Evolutionary conservation across 2,329 filamentous ascomycete species (phyloP).

Genomic region (Pseudovirgaria hyperparasitica): DNA sequence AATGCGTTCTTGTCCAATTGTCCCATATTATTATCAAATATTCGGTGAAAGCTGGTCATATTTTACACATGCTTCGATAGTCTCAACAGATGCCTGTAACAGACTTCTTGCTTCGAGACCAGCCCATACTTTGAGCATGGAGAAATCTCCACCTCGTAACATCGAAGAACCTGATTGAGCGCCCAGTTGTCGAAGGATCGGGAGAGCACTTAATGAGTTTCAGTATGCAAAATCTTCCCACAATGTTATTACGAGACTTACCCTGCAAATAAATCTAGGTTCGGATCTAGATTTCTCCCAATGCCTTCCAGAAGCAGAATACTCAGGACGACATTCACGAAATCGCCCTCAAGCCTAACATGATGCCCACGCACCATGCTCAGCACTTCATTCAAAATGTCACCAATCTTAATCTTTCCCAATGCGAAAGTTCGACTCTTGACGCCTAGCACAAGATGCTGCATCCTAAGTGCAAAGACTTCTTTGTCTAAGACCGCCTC

Average conservation of each 20-base stretch:
- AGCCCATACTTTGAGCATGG: slow-evolving; percentile 81
- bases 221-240: neutral
- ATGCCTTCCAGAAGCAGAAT: slow-evolving; percentile 92
- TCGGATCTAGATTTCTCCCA: slow-evolving; percentile 71
- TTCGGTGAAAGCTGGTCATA: slow-evolving; percentile 83
- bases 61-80: slow-evolving; percentile 80
- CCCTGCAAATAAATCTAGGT: slow-evolving; percentile 74
- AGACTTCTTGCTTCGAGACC: slow-evolving; percentile 81
- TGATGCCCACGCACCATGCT: slow-evolving; percentile 87
- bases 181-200: slow-evolving; percentile 79
- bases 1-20: too few relatives aligned
- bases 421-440: slow-evolving; percentile 85
- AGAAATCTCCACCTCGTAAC: slow-evolving; percentile 35
- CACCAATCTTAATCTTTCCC: slow-evolving; percentile 90
- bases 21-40: too few relatives aligned
- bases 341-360: slow-evolving; percentile 89
- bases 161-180: slow-evolving; percentile 55
- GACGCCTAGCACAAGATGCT: slow-evolving; percentile 82
- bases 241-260: slow-evolving; percentile 22
- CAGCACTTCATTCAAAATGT: slow-evolving; percentile 82
- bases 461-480: slow-evolving; percentile 90
- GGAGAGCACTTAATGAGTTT: slow-evolving; percentile 52
- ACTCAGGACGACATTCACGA: slow-evolving; percentile 94
- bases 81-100: slow-evolving; percentile 80
- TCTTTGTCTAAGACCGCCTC: slow-evolving; percentile 80